Conservation (phyloP, 495 filamentous ascomycete genomes). For the Aspergillus campestris region DNA sequence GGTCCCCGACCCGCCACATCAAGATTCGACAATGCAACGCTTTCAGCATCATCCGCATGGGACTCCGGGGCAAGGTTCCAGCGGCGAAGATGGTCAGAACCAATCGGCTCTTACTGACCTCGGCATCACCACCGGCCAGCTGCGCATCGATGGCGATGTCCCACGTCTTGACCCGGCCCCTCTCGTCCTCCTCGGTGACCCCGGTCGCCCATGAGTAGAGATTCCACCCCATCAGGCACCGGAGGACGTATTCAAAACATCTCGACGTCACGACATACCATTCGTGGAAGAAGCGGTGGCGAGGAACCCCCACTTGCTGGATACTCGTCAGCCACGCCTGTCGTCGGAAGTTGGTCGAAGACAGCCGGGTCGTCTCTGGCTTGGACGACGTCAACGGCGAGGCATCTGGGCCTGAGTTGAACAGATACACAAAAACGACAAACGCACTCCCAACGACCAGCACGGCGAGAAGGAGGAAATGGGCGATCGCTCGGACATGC, state of each 20-base stretch:
- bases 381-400: slow-evolving; percentile 16
- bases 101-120: slow-evolving; percentile 81
- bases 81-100: slow-evolving; percentile 83
- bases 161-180: slow-evolving; percentile 85
- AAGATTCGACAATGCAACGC: slow-evolving; percentile 85
- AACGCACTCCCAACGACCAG: slow-evolving; percentile 59
- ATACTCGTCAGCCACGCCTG: slow-evolving; percentile 93
- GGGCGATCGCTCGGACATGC: slow-evolving; percentile 35
- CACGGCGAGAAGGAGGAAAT: slow-evolving; percentile 47
- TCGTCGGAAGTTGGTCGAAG: slow-evolving; percentile 74
- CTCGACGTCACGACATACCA: slow-evolving; percentile 72
- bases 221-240: slow-evolving; percentile 66
- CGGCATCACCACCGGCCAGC: slow-evolving; percentile 83
- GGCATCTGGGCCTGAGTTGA: slow-evolving; percentile 46
- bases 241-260: slow-evolving; percentile 69
- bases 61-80: slow-evolving; percentile 77
- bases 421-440: slow-evolving; percentile 58
- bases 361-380: slow-evolving; percentile 53
- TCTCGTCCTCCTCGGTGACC: slow-evolving; percentile 76
- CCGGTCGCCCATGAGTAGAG: slow-evolving; percentile 72
- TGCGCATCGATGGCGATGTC: slow-evolving; percentile 91
- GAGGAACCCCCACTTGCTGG: slow-evolving; percentile 89
- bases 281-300: slow-evolving; percentile 76
- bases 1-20: slow-evolving; percentile 66
- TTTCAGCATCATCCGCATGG: slow-evolving; percentile 81